phyloP scores from a whole-genome alignment of 148 eudicot genomes.

The Simmondsia chinensis region DNA sequence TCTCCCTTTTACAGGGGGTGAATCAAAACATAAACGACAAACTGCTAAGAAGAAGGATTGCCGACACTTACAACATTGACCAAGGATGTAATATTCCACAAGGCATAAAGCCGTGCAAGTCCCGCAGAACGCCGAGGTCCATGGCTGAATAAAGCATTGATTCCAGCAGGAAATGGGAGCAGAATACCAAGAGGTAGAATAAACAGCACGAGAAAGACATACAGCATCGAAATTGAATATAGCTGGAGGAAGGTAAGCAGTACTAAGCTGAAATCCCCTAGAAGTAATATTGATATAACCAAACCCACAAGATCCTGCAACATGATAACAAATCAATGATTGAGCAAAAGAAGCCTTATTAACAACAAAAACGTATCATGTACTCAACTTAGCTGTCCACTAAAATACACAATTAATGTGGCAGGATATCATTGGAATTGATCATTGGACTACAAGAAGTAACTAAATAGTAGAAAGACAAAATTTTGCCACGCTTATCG shows the following conservation, averaged over 20 bases:
- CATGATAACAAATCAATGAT: constrained; percentile 5
- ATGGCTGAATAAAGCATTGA: constrained; percentile 94
- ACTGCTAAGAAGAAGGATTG: constrained; percentile 1
- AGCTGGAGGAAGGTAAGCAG: constrained; percentile 94
- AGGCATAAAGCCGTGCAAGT: constrained; percentile 87
- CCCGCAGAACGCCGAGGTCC: constrained; percentile 97
- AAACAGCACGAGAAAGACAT: constrained; percentile 64
- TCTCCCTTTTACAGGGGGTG: too few relatives aligned
- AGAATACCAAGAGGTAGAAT: constrained; percentile 86
- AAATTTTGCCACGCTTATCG: too few relatives aligned
- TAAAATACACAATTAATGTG: too few relatives aligned
- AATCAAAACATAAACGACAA: too few relatives aligned
- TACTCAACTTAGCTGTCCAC: too few relatives aligned
- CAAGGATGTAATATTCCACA: constrained; percentile 89
- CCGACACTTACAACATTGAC: constrained; percentile 78
- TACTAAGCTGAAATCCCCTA: constrained; percentile 92
- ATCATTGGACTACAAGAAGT: too few relatives aligned
- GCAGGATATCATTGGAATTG: too few relatives aligned
- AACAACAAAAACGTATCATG: too few relatives aligned
- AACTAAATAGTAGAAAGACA: too few relatives aligned
- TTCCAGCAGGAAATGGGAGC: constrained; percentile 97
- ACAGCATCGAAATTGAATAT: constrained; percentile 76
- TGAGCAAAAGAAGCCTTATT: too few relatives aligned
- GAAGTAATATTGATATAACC: constrained; percentile 80
- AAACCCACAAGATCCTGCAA: constrained; percentile 99